A percentile compares a stretch with the other conserved stretches of the same genome.
These are phyloP conservation scores for Aaosphaeria pasadenensis DNA, from an alignment of 2,329 filamentous ascomycete species.

Conservation along the genomic window DNA sequence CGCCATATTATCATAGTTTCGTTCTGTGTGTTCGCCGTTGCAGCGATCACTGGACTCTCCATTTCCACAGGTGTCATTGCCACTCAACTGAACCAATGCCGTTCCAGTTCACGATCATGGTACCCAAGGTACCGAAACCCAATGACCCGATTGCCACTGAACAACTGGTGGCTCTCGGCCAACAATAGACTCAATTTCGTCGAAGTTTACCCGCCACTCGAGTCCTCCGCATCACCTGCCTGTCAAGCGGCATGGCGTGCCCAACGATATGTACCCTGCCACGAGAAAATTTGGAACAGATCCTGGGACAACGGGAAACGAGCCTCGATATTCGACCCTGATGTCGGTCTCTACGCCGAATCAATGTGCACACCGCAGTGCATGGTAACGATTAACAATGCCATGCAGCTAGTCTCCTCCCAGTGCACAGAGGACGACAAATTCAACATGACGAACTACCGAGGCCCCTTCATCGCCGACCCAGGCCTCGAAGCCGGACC, in stretches of 20 bases:
- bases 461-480: slow-evolving; percentile 5
- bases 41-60: slow-evolving; percentile 3
- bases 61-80: slow-evolving; percentile 9
- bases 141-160: slow-evolving; percentile 1
- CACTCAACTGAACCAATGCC: neutral
- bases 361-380: slow-evolving; percentile 2
- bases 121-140: neutral
- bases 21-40: slow-evolving; percentile 3
- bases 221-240: neutral
- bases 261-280: slow-evolving; percentile 5
- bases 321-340: slow-evolving; percentile 7
- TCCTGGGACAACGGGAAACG: slow-evolving; percentile 11
- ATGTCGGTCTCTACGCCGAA: slow-evolving; percentile 2
- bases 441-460: slow-evolving; percentile 5
- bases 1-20: slow-evolving; percentile 2
- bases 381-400: slow-evolving; percentile 1
- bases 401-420: slow-evolving; percentile 5
- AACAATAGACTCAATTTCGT: slow-evolving; percentile 6
- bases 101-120: too few species aligned
- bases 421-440: slow-evolving; percentile 8
- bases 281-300: slow-evolving; percentile 12
- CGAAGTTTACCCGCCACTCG: slow-evolving; percentile 4
- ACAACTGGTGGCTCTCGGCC: slow-evolving; percentile 1
- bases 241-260: slow-evolving; percentile 6
- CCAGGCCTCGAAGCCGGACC: slow-evolving; percentile 6